Percentiles rank a stretch among this genome's conserved stretches.
These are phyloP conservation scores for Tylopilus balloui DNA, from an alignment of 768 basidiomycete genomes.

Conservation along the genomic window DNA sequence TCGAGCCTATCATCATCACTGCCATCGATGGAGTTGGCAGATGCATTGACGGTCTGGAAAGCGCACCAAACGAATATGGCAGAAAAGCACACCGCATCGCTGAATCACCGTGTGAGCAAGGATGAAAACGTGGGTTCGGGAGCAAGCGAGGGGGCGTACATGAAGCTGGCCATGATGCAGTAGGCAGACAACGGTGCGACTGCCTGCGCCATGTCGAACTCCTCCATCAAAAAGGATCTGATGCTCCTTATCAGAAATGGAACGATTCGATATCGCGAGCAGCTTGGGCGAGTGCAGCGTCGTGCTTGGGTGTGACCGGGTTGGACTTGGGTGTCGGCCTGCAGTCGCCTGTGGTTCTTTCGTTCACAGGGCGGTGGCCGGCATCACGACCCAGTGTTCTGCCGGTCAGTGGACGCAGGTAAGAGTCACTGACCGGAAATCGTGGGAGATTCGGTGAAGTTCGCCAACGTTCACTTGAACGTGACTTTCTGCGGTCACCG, in stretches of 20 bases:
- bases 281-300: neutral
- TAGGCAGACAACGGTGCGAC: slow-evolving; percentile 56
- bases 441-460: neutral
- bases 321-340: neutral
- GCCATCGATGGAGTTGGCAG: too few species aligned
- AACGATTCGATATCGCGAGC: slow-evolving; percentile 18
- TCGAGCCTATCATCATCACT: too few species aligned
- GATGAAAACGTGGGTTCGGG: neutral
- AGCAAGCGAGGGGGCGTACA: slow-evolving; percentile 42
- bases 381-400: slow-evolving; percentile 1
- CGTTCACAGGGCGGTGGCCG: neutral
- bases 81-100: too few species aligned
- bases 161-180: slow-evolving; percentile 78
- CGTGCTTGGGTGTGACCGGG: neutral
- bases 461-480: neutral
- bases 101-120: neutral
- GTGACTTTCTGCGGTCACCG: neutral
- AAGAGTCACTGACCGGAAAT: neutral
- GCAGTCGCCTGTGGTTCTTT: neutral
- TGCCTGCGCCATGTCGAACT: slow-evolving; percentile 29
- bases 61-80: too few species aligned
- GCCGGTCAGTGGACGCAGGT: neutral
- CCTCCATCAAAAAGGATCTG: slow-evolving; percentile 16
- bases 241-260: slow-evolving; percentile 4
- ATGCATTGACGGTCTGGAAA: too few species aligned